Base-by-base conservation (phyloP, 768 basidiomycete species). In the Mrakia blollopis region DNA sequence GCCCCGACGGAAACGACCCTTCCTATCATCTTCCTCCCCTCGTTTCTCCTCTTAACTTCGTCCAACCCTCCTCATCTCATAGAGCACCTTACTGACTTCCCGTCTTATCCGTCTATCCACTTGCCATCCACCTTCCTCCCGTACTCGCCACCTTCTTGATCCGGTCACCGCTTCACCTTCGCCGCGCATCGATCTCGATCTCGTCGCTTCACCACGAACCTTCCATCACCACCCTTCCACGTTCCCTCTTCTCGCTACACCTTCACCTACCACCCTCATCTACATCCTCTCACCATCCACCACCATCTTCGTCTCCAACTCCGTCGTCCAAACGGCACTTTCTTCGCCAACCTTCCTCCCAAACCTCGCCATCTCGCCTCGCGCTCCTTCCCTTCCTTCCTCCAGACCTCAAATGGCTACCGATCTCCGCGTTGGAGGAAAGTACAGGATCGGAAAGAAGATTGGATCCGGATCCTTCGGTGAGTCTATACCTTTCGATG, bases 381-480 rank as follows among this genome's bases (percentile, higher is more conserved):
- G 30, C 69, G n/a, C 39, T 25, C 21, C 23, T n/a, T 18, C 50
- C 41, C 41, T 71, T 23, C 50, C 25, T 69, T 18, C 44, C 47
- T 71, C 39, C 69, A 54, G 69, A n/a, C 41, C 69, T 71, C 41
- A 41, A 78, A 78, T 78, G 77, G 77, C 77, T 54, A 78, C 77
- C 47, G 77, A 78, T 63, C 77, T 78, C 73, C 62, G 77, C 47
- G 77, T 78, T 60, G 77, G 77, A 41, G 77, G 77, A 39, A 78
- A 78, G 73, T 78, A 78, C 44, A 50, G 77, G 18, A 78, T 78
- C 44, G 77, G 77, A 67, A 78, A 78, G 77, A 78, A 78, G 77
- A 78, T 78, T 62, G 77, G 77, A 60, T 70, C 65, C 50, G 77
- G 77, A 60, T 78, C 77, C 32, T 78, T 78, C 68, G 77, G 77